Evolutionary conservation across 176 grass and related monocot genomes (phyloP).

Genomic region (Saccharum spontaneum): DNA sequence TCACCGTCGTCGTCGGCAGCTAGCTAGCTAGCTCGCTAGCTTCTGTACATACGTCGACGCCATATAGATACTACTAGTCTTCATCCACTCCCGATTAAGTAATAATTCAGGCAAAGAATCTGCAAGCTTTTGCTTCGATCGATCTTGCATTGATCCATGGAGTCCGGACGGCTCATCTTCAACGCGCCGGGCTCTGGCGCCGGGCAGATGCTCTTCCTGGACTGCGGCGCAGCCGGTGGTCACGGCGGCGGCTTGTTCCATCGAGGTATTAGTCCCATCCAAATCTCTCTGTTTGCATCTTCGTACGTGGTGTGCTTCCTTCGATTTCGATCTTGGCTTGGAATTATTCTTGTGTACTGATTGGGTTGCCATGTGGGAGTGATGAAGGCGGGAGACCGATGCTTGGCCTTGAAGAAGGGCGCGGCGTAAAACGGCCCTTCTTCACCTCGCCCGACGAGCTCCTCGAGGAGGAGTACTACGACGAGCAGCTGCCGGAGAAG

Average conservation of each 20-base stretch:
- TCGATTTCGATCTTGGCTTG: neutral
- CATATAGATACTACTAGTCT: neutral
- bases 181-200: slow-evolving; percentile 49
- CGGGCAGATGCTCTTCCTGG: slow-evolving; percentile 73
- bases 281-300: neutral
- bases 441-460: slow-evolving; percentile 91
- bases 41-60: slow-evolving; percentile 43
- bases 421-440: slow-evolving; percentile 72
- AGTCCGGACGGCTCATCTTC: slow-evolving; percentile 81
- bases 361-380: slow-evolving; percentile 50
- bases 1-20: slow-evolving; percentile 23
- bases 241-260: slow-evolving; percentile 45
- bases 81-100: neutral
- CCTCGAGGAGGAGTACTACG: slow-evolving; percentile 93
- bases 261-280: slow-evolving; percentile 51
- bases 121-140: slow-evolving; percentile 18
- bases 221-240: slow-evolving; percentile 42
- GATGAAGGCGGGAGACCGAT: slow-evolving; percentile 63
- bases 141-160: slow-evolving; percentile 47
- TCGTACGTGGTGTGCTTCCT: too few species aligned
- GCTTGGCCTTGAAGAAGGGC: slow-evolving; percentile 57
- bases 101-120: slow-evolving; percentile 25
- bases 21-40: neutral
- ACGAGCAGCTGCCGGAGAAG: slow-evolving; percentile 96
- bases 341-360: slow-evolving; percentile 27